Evolutionary conservation across 345 rosid genomes (phyloP).

Genomic region (Orychophragmus violaceus): DNA sequence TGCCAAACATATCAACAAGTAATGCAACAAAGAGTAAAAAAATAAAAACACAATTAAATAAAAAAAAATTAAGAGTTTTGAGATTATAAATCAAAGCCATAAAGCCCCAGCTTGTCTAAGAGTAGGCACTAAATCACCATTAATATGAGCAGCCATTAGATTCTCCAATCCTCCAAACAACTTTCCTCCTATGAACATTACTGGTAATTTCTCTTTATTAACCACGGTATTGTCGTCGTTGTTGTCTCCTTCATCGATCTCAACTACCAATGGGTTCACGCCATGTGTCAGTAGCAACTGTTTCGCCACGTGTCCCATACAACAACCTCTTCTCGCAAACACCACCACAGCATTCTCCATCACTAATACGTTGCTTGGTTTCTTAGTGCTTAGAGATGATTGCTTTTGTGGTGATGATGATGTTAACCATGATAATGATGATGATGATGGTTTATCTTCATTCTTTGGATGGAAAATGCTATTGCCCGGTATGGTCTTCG

Average conservation of each 20-base stretch:
- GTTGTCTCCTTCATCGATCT: neutral
- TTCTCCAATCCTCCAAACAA: neutral
- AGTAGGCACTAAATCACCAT: neutral
- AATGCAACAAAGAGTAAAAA: neutral
- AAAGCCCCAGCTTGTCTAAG: neutral
- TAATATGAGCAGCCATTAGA: neutral
- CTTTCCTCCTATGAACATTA: neutral
- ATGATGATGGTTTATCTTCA: neutral
- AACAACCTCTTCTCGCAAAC: neutral
- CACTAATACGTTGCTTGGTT: neutral
- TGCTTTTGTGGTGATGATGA: neutral
- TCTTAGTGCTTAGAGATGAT: neutral
- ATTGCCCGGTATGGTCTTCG: neutral
- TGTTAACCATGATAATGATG: neutral
- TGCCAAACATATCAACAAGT: neutral
- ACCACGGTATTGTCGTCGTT: neutral
- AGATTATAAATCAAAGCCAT: neutral
- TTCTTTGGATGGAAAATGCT: neutral
- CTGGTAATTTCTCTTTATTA: neutral
- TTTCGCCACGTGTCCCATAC: neutral
- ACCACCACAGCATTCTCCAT: neutral
- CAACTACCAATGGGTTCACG: neutral
- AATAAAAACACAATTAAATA: neutral
- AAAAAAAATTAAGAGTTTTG: neutral
- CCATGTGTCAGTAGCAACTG: neutral